phyloP scores from a whole-genome alignment of 768 basidiomycete species.

The Lactifluus pinguis region DNA sequence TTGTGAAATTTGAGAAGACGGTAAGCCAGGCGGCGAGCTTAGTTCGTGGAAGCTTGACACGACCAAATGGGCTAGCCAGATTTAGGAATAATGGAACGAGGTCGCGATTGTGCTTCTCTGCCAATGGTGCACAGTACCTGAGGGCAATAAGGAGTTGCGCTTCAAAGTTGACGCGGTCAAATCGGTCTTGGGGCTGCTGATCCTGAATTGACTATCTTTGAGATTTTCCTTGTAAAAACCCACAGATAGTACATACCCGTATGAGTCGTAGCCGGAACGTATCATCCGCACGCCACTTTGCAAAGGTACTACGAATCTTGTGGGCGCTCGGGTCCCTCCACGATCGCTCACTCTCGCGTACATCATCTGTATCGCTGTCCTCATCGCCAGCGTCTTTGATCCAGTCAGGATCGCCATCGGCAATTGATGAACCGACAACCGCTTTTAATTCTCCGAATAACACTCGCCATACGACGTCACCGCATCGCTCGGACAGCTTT shows the following conservation, averaged over 20 bases:
- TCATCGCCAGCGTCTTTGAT: slow-evolving; percentile 15
- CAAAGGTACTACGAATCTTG: slow-evolving; percentile 42
- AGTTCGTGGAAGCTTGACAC: slow-evolving; percentile 41
- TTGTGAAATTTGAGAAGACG: slow-evolving; percentile 82
- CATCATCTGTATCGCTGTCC: slow-evolving; percentile 23
- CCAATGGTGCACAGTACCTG: slow-evolving; percentile 57
- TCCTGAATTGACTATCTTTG: slow-evolving; percentile 24
- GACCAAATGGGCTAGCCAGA: slow-evolving; percentile 31
- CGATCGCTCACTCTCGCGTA: slow-evolving; percentile 60
- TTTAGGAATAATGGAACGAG: slow-evolving; percentile 76
- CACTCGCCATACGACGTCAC: slow-evolving; percentile 62
- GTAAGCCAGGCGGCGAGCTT: slow-evolving; percentile 72
- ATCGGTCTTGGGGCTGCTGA: slow-evolving; percentile 40
- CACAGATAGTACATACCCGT: slow-evolving; percentile 24
- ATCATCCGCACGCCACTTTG: slow-evolving; percentile 36
- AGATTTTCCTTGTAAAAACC: background rate
- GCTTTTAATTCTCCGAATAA: slow-evolving; percentile 54
- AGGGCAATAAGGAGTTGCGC: slow-evolving; percentile 66
- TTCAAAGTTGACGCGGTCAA: slow-evolving; percentile 74
- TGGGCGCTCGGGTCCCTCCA: slow-evolving; percentile 74
- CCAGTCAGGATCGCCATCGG: slow-evolving; percentile 24
- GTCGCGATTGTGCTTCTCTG: slow-evolving; percentile 83
- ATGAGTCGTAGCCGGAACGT: slow-evolving; percentile 27
- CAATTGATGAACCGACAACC: slow-evolving; percentile 19
- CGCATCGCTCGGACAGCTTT: slow-evolving; percentile 43